Conservation (phyloP, 176 grass and related monocot species). For the Zea luxurians region DNA sequence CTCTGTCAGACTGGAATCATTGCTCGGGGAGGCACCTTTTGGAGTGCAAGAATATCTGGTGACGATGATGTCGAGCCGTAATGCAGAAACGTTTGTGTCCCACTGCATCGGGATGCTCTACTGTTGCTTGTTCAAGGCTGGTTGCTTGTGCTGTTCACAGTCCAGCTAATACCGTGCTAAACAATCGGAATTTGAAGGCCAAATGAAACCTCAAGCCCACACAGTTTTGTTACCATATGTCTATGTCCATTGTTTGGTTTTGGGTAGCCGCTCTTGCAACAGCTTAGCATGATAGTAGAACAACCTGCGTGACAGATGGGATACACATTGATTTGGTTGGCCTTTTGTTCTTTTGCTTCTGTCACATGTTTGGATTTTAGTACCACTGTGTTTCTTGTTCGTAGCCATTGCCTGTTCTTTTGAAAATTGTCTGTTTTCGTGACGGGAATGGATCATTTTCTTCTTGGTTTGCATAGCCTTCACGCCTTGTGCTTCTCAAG, state of each 20-base stretch:
- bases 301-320: constrained; percentile 38
- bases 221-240: not conserved
- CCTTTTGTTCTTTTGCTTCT: constrained; percentile 52
- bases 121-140: not conserved
- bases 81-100: constrained; percentile 6
- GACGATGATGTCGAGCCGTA: not conserved
- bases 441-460: not conserved
- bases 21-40: constrained; percentile 32
- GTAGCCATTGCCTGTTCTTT: constrained; percentile 21
- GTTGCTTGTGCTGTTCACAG: constrained; percentile 13
- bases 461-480: not conserved
- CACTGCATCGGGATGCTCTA: not conserved
- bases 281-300: constrained; percentile 36
- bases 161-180: constrained; percentile 7
- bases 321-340: constrained; percentile 51
- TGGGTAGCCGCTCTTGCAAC: constrained; percentile 39
- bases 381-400: constrained; percentile 30
- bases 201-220: not conserved
- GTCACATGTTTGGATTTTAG: constrained; percentile 50
- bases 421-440: constrained; percentile 19
- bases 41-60: constrained; percentile 3
- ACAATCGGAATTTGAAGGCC: not conserved
- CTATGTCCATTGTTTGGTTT: constrained; percentile 2
- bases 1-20: constrained; percentile 52
- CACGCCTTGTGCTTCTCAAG: not conserved